These are phyloP conservation scores for Rhodamnia argentea DNA, from an alignment of 345 rosid species.

Conservation along the genomic window DNA sequence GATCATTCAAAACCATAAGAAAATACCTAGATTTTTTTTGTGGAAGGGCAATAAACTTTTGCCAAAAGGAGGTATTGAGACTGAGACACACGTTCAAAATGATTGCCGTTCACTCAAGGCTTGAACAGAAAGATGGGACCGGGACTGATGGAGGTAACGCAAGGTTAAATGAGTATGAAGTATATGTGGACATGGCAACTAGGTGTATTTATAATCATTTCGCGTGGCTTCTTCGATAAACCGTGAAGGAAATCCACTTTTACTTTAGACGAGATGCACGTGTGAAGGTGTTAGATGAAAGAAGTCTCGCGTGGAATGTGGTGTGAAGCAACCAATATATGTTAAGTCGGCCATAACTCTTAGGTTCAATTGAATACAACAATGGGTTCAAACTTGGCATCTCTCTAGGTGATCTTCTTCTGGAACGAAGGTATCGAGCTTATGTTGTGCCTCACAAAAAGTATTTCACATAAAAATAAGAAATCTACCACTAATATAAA, in stretches of 20 bases:
- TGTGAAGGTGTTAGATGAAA: background rate
- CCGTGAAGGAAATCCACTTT: background rate
- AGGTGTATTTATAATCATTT: conserved; percentile 10
- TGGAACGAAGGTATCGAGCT: background rate
- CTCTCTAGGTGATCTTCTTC: background rate
- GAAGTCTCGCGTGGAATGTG: background rate
- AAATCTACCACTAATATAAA: background rate
- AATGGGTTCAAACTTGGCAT: background rate
- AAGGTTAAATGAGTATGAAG: conserved; percentile 15
- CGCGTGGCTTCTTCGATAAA: background rate
- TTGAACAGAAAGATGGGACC: conserved; percentile 1
- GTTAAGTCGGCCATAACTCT: background rate
- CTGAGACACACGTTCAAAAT: conserved; percentile 20
- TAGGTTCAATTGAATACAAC: background rate
- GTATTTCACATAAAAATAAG: background rate
- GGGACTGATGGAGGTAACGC: conserved; percentile 1
- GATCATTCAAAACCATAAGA: background rate
- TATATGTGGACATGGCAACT: conserved; percentile 6
- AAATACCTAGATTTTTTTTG: background rate
- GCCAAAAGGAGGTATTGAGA: background rate
- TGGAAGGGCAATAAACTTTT: background rate
- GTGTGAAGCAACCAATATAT: background rate
- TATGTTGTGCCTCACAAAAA: background rate
- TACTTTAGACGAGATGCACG: background rate
- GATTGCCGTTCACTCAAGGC: background rate